These are phyloP conservation scores for Calonectria naviculata DNA, from an alignment of 2,329 filamentous ascomycete species.

Conservation along the genomic window DNA sequence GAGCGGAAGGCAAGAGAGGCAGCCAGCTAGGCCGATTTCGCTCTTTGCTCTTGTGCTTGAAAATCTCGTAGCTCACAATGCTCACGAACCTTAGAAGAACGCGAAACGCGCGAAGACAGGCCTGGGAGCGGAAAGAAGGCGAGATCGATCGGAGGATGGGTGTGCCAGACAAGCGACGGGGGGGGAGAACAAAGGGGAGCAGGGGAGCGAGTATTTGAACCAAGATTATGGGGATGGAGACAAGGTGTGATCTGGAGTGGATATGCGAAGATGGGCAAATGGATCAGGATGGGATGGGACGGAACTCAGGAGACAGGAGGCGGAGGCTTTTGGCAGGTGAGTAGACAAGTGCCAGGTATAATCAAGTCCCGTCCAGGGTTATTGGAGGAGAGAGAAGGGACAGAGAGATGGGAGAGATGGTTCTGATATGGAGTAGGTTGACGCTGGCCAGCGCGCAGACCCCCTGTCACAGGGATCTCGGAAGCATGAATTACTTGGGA, in stretches of 20 bases:
- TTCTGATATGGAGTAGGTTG: constrained; percentile 35
- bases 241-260: constrained; percentile 49
- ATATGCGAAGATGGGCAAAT: constrained; percentile 46
- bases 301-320: constrained; percentile 37
- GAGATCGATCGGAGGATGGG: constrained; percentile 44
- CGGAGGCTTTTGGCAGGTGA: constrained; percentile 41
- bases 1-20: constrained; percentile 22
- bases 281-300: constrained; percentile 43
- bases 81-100: constrained; percentile 32
- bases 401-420: constrained; percentile 30
- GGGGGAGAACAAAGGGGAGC: constrained; percentile 44
- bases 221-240: constrained; percentile 45
- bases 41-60: constrained; percentile 15
- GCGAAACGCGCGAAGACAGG: constrained; percentile 31
- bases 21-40: constrained; percentile 23
- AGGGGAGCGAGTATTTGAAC: constrained; percentile 50
- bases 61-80: constrained; percentile 27
- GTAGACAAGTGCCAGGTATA: constrained; percentile 27
- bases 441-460: constrained; percentile 31
- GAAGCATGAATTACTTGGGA: constrained; percentile 38
- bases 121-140: constrained; percentile 38
- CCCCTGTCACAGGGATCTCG: constrained; percentile 36
- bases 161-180: constrained; percentile 43
- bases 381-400: constrained; percentile 16
- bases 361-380: constrained; percentile 28